These are phyloP conservation scores for Tolypocladium nubicola DNA, from an alignment of 2,329 filamentous ascomycete genomes.

Conservation along the genomic window DNA sequence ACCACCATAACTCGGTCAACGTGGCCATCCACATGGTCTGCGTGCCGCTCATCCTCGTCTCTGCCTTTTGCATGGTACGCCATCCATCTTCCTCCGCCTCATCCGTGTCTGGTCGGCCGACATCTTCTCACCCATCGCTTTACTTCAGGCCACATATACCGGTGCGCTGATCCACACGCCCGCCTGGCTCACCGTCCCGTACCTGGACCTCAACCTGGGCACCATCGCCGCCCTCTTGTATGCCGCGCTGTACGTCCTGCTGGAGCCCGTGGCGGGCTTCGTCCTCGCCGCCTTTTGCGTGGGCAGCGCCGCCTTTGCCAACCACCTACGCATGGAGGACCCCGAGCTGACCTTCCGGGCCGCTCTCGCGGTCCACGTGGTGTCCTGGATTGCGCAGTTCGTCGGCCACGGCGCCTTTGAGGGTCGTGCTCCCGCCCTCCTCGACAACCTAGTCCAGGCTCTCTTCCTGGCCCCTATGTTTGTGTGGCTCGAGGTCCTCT, in stretches of 20 bases:
- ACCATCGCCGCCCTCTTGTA: conserved; percentile 59
- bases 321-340: conserved; percentile 57
- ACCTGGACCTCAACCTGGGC: conserved; percentile 55
- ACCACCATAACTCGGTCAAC: conserved; percentile 71
- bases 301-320: conserved; percentile 61
- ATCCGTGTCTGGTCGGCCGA: background rate
- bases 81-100: background rate
- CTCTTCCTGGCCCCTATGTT: conserved; percentile 91
- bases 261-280: conserved; percentile 86
- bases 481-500: conserved; percentile 91
- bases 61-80: conserved; percentile 60
- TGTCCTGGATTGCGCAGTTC: conserved; percentile 83
- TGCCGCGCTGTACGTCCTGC: conserved; percentile 72
- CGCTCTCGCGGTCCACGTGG: conserved; percentile 58
- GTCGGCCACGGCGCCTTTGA: conserved; percentile 86
- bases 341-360: conserved; percentile 37
- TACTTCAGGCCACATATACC: conserved; percentile 45
- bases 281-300: conserved; percentile 68
- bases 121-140: conserved; percentile 1
- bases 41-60: conserved; percentile 65
- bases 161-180: conserved; percentile 55
- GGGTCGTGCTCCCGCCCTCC: conserved; percentile 72
- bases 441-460: conserved; percentile 88
- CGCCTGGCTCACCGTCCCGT: conserved; percentile 55
- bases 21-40: conserved; percentile 70